Base-by-base conservation (phyloP, 352 stramenopile genomes). In the Phytophthora pinifolia region DNA sequence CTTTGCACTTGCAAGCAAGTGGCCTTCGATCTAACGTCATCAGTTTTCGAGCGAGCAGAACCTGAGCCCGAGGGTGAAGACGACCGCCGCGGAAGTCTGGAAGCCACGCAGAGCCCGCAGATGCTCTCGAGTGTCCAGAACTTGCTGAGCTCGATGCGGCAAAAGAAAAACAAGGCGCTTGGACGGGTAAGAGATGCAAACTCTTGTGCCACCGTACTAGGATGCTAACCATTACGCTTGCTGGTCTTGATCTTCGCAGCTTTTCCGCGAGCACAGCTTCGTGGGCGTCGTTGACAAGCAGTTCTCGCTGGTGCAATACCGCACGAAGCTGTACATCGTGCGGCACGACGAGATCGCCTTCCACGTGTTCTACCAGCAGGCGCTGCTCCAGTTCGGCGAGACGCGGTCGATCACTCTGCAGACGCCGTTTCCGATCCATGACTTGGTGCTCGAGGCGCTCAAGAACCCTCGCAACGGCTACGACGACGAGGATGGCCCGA, bases 291-390 rank as follows among this genome's bases (percentile, higher is more conserved):
- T 99, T 18, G 72, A 96, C 59, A 74, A 76, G 37, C 73, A 89
- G 15, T 88, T 94, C 45, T 97, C 88, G 20, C 67, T 99, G 9
- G 67, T 99, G 31, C 97, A 99, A 68, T 97, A 92, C 59, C 90
- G 93, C 29, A 98, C 96, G 32, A 97, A 98, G 59, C 79, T 99
- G 34, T 86, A 98, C 30, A 87, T 98, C 20, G 86, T 98, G 10
- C 83, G 97, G 69, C 92, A 98, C 54, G 64, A 76, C 51, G 72
- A 83, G 33, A 76, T 98, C 15, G 89, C 91, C 9, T 88, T 89
- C 59, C 88, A 98, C 65, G 68, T 98, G 46, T 99, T 99, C 60
- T 99, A 98, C 73, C 96, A 99, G 73, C 72, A 83, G 33, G 67
- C 73, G 17, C 35, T 93, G 14, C 70, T 76, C 44, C 72, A 86